Conservation (phyloP, 345 rosid species). For the Salix dunnii region DNA sequence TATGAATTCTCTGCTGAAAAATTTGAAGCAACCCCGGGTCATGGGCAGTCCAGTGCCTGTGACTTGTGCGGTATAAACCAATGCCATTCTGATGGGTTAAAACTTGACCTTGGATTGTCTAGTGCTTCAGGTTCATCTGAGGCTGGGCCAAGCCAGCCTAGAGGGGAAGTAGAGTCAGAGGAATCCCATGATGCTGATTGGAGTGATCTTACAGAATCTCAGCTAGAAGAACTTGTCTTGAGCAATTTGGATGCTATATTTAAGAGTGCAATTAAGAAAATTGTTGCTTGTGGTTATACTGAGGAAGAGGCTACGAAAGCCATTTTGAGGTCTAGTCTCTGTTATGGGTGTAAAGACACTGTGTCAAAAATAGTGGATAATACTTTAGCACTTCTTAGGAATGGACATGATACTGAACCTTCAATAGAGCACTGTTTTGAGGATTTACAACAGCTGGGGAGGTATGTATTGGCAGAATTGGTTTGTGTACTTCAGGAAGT, state of each 20-base stretch:
- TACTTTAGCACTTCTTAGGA: slow-evolving; percentile 57
- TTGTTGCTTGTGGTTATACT: slow-evolving; percentile 46
- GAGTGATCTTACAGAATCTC: slow-evolving; percentile 73
- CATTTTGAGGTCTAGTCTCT: slow-evolving; percentile 62
- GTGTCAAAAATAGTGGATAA: slow-evolving; percentile 70
- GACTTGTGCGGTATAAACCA: slow-evolving; percentile 46
- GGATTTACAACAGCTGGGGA: slow-evolving; percentile 70
- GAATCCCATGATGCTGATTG: slow-evolving; percentile 66
- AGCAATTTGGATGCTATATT: slow-evolving; percentile 60
- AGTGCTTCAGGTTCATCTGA: slow-evolving; percentile 35
- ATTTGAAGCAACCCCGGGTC: slow-evolving; percentile 39
- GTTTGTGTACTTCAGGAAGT: slow-evolving; percentile 82
- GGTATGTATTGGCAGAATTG: slow-evolving; percentile 77
- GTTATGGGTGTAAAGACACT: slow-evolving; percentile 59
- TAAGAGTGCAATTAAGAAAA: slow-evolving; percentile 60
- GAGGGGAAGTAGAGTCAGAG: slow-evolving; percentile 45
- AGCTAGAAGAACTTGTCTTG: slow-evolving; percentile 68
- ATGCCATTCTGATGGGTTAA: slow-evolving; percentile 47
- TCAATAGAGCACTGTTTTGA: slow-evolving; percentile 48
- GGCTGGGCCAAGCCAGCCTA: slow-evolving; percentile 41
- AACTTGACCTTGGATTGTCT: slow-evolving; percentile 59
- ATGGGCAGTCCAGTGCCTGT: slow-evolving; percentile 38
- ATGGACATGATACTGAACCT: slow-evolving; percentile 49
- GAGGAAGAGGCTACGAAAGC: slow-evolving; percentile 63
- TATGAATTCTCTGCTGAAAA: slow-evolving; percentile 74